Evolutionary conservation across 192 early-diverging fungal species (phyloP), one percentile per base, ranked within the genome.

Genomic region (Coemansia umbellata): DNA sequence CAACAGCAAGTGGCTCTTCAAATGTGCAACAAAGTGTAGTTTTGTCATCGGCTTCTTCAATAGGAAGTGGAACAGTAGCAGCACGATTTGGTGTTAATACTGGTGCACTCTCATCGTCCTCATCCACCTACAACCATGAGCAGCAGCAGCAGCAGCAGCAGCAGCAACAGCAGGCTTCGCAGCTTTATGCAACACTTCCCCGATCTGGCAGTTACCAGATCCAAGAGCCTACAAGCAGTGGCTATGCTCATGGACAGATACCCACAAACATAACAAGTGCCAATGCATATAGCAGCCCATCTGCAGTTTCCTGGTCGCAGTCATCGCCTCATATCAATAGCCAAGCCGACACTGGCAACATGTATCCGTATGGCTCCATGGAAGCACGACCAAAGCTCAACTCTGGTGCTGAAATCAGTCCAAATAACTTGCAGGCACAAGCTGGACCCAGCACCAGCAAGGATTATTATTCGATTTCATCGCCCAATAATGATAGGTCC

Each of bases 381-480:
- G 43, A 45, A 15, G 13, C 43, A n/a, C 43, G 21, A 4, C 6
- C 43, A 8, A 26, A n/a, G 3, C 43, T 27, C 24, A 26, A 26
- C 3, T 19, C 23, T 6, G 13, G 13, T 28, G 11, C 43, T 14
- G 43, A 15, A 11, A 13, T 7, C 23, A 45, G 11, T 14, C 24
- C 8, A 45, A 26, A 28, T 9, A 15, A 45, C 21, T 24, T 19
- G 47, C 55, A 56, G 4, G 30, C 31, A 7, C 42, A 41, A 32
- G n/a, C 42, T 6, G 30, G 50, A 3, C 35, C 66, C 8, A 58
- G 47, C 28, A 48, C 59, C 14, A 24, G 60, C 28, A 54, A 24
- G 15, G 66, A 75, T 40, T 68, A 68, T 27, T 75, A 75, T 24
- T 37, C 56, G 31, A 47, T 68, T 1, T 37, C 55, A 8, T 75